phyloP scores from a whole-genome alignment of 805 yeast genomes.

The Kodamaea kakaduensis region DNA sequence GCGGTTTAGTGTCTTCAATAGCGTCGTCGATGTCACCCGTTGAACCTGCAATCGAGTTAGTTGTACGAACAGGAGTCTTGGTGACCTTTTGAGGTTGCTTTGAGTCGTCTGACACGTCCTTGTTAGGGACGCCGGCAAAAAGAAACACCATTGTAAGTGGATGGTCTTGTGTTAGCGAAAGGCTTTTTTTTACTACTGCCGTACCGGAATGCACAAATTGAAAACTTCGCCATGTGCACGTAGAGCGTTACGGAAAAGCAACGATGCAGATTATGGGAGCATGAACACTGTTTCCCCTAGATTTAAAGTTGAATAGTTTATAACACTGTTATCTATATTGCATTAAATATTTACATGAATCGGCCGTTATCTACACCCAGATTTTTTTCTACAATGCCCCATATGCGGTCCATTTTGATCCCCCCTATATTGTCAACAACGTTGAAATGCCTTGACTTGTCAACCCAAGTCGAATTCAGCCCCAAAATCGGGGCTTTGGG shows the following conservation, averaged over 20 bases:
- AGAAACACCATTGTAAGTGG: constrained; percentile 1
- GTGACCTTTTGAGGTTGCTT: constrained; percentile 8
- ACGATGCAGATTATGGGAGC: no score
- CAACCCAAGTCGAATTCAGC: constrained; percentile 38
- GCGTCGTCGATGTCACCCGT: neutral
- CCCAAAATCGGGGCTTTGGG: constrained; percentile 15
- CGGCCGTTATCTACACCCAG: constrained; percentile 69
- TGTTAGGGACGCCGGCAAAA: constrained; percentile 3
- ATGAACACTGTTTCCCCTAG: no score
- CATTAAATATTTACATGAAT: constrained; percentile 7
- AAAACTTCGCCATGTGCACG: no score
- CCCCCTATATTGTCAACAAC: constrained; percentile 77
- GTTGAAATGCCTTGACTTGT: constrained; percentile 43
- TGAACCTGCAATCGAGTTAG: neutral
- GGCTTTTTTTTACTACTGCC: neutral
- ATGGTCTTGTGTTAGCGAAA: constrained; percentile 1
- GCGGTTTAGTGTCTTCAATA: constrained; percentile 6
- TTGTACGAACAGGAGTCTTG: neutral
- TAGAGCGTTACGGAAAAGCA: no score
- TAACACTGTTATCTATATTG: no score
- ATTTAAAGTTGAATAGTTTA: no score
- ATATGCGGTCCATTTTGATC: constrained; percentile 73
- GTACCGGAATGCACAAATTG: no score
- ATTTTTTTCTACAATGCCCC: constrained; percentile 76
- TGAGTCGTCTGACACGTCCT: constrained; percentile 5